Conservation (phyloP, 768 basidiomycete species). For the Termitomyces sp. region DNA sequence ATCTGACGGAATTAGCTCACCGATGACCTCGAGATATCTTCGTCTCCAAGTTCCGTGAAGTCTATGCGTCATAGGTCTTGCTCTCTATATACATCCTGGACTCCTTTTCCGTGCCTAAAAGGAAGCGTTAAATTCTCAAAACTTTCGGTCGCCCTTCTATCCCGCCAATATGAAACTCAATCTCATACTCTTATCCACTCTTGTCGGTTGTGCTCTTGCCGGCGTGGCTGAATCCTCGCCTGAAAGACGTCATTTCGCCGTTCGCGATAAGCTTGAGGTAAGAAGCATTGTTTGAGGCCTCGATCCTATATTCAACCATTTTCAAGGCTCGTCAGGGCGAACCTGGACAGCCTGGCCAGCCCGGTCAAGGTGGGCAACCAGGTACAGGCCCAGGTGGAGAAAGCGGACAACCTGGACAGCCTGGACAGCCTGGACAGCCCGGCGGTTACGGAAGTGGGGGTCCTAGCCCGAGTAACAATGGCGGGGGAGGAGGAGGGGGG, state of each 20-base stretch:
- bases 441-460: conserved; percentile 3
- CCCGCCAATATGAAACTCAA: conserved; percentile 4
- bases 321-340: conserved; percentile 4
- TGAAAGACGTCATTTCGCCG: neutral
- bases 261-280: neutral
- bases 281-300: neutral
- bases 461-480: conserved; percentile 1
- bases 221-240: neutral
- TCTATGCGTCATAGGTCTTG: conserved; percentile 8
- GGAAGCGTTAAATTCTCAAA: neutral
- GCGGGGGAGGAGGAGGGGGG: neutral
- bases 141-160: neutral
- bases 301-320: neutral
- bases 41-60: neutral
- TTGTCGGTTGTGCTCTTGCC: conserved; percentile 7
- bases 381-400: conserved; percentile 1
- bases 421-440: conserved; percentile 8
- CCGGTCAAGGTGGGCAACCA: conserved; percentile 5
- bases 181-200: conserved; percentile 5
- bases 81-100: neutral
- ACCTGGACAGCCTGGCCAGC: conserved; percentile 7
- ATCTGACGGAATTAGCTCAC: neutral
- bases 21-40: neutral
- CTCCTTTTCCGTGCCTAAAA: conserved; percentile 11
- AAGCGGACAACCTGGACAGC: conserved; percentile 9